These are phyloP conservation scores for Colletotrichum graminicola DNA, from an alignment of 2,329 filamentous ascomycete genomes.

Conservation along the genomic window DNA sequence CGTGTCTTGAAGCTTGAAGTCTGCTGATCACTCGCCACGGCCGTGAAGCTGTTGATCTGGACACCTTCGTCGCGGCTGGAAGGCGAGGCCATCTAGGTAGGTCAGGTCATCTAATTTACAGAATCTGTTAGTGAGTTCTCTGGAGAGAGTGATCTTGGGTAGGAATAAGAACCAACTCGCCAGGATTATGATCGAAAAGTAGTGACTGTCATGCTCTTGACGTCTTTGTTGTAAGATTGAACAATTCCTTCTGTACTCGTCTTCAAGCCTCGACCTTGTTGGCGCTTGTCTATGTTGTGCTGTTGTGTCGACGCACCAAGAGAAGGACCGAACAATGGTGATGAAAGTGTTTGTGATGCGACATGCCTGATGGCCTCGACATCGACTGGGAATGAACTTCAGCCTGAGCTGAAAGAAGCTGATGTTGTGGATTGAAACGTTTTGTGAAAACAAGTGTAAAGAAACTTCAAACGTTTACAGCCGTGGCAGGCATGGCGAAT, in stretches of 20 bases:
- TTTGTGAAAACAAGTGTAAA: neutral
- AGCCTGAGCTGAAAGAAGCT: neutral
- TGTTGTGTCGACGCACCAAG: neutral
- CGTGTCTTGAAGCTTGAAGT: neutral
- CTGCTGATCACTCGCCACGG: neutral
- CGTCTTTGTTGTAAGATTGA: neutral
- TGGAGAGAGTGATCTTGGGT: no score
- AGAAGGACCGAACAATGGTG: neutral
- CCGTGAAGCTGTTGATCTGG: no score
- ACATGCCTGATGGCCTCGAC: neutral
- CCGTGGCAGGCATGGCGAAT: neutral
- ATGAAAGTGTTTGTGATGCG: neutral
- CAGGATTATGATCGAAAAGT: neutral
- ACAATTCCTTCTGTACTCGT: constrained; percentile 22
- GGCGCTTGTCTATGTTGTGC: neutral
- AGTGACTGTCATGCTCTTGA: neutral
- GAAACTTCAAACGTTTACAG: neutral
- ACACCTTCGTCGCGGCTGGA: no score
- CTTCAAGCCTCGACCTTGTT: no score
- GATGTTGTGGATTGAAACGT: neutral
- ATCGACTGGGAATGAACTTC: neutral
- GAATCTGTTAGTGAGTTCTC: neutral
- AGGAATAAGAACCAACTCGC: neutral
- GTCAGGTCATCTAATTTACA: neutral
- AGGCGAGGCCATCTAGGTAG: neutral